Evolutionary conservation across 2,329 filamentous ascomycete species (phyloP), one percentile per base, ranked within the genome.

Genomic region (Fusarium armeniacum): DNA sequence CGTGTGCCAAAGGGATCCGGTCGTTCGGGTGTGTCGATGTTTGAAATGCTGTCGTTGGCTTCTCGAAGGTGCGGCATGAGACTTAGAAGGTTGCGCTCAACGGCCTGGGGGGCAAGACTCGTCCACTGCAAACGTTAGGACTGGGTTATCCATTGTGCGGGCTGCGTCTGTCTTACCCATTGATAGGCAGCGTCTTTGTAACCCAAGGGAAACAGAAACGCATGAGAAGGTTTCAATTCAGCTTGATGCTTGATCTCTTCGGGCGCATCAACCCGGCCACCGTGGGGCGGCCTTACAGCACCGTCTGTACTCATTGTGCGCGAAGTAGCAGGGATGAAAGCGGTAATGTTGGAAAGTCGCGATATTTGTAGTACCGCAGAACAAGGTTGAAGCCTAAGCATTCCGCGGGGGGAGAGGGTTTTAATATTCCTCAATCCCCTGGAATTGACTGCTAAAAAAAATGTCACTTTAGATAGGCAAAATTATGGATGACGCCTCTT

Each of bases 121-220:
- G 90, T 88, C 96, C 96, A 99, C 94, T 94, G 3, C 16, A 47
- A 15, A 16, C 10, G 16, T 69, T 47, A 65, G 26, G 12, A 13
- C 11, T 32, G 12, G 16, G 11, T 20, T 13, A 20, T 40, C 20
- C 9, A 11, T 16, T 20, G n/a, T 33, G 28, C 28, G 13, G 6
- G 28, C 28, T 30, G 28, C 35, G 4, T 32, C 13, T 35, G 2
- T 53, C 90, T 69, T 81, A 93, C 92, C 93, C 96, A 98, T 85
- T 98, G 95, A 72, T 87, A 91, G 68, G 93, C 93, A 18, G 93
- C 95, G 62, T 97, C 94, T 76, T 94, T 96, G 82, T 97, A 97
- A 51, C 94, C 91, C 24, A 98, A 82, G 3, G 96, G 94, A 72
- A 99, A 98, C 79, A 71, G 36, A 36, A 87, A 90, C 2, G 76